A percentile compares a stretch with the other conserved stretches of the same genome.
These are phyloP conservation scores for Xylaria telfairii DNA, from an alignment of 495 filamentous ascomycete species.

Conservation along the genomic window DNA sequence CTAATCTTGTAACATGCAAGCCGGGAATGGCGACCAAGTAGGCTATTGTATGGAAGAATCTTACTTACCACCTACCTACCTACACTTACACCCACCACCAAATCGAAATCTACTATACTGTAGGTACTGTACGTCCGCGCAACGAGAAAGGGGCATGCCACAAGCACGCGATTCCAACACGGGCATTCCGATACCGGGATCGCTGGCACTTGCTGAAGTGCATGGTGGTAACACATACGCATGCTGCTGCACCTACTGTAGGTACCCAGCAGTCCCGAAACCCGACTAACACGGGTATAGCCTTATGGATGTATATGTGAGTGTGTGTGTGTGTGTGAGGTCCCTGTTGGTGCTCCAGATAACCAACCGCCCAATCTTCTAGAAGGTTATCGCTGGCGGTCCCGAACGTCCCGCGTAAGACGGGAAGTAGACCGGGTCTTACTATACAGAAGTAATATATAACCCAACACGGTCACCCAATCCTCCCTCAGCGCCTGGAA, in stretches of 20 bases:
- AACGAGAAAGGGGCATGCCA: not conserved
- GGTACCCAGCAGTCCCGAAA: not conserved
- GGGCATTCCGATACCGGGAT: slow-evolving; percentile 3
- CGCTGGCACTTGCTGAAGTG: slow-evolving; percentile 1
- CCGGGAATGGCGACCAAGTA: slow-evolving; percentile 3
- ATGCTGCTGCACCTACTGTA: not conserved
- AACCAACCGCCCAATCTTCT: too few relatives aligned
- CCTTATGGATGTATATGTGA: not conserved
- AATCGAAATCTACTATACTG: too few relatives aligned
- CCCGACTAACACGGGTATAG: not conserved
- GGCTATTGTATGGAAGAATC: not conserved
- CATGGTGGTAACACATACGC: not conserved
- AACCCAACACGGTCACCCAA: not conserved
- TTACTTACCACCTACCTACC: not conserved
- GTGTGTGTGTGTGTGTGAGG: not conserved
- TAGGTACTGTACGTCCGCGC: not conserved
- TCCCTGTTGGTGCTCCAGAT: not conserved
- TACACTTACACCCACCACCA: too few relatives aligned
- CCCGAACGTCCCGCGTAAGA: not conserved
- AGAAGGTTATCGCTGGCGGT: not conserved
- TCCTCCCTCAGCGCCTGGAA: slow-evolving; percentile 2
- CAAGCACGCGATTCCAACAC: not conserved
- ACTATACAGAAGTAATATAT: not conserved
- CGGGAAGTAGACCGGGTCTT: not conserved
- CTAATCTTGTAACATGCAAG: not conserved